Conservation (phyloP, 306 rosid species). For the Hippophae rhamnoides region DNA sequence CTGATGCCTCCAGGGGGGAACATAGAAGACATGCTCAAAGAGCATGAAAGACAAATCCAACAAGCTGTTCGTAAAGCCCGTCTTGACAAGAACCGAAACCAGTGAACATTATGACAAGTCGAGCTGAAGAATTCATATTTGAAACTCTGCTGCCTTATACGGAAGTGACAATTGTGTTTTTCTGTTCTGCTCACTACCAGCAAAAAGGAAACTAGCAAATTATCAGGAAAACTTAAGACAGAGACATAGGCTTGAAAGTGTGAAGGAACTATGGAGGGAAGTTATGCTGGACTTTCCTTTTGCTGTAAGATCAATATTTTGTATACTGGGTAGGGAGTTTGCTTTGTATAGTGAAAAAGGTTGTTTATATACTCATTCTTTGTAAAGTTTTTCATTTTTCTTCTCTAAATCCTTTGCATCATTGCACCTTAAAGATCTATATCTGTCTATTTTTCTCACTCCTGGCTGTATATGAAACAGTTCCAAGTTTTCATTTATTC, state of each 20-base stretch:
- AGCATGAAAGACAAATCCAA: slow-evolving; percentile 72
- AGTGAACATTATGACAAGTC: slow-evolving; percentile 23
- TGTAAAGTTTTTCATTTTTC: slow-evolving; percentile 5
- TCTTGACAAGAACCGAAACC: slow-evolving; percentile 41
- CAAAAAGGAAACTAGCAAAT: too few species aligned
- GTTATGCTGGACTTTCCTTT: slow-evolving; percentile 4
- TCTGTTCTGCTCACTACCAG: too few species aligned
- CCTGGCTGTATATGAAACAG: too few species aligned
- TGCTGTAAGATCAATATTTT: neutral
- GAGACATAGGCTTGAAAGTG: neutral
- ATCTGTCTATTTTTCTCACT: neutral
- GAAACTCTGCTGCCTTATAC: too few species aligned
- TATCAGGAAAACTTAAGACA: too few species aligned
- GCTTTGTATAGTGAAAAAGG: slow-evolving; percentile 21
- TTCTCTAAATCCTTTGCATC: neutral
- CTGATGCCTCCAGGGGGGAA: slow-evolving; percentile 48
- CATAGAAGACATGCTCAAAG: slow-evolving; percentile 68
- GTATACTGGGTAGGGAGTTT: slow-evolving; percentile 3
- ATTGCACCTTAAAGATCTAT: slow-evolving; percentile 1
- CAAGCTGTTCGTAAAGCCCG: slow-evolving; percentile 65
- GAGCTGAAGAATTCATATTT: too few species aligned
- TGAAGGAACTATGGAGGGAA: neutral
- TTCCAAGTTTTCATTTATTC: too few species aligned
- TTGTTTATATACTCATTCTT: slow-evolving; percentile 11
- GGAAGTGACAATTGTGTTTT: too few species aligned